Evolutionary conservation across 2,329 filamentous ascomycete species (phyloP).

Genomic region (Sporothrix sp.): DNA sequence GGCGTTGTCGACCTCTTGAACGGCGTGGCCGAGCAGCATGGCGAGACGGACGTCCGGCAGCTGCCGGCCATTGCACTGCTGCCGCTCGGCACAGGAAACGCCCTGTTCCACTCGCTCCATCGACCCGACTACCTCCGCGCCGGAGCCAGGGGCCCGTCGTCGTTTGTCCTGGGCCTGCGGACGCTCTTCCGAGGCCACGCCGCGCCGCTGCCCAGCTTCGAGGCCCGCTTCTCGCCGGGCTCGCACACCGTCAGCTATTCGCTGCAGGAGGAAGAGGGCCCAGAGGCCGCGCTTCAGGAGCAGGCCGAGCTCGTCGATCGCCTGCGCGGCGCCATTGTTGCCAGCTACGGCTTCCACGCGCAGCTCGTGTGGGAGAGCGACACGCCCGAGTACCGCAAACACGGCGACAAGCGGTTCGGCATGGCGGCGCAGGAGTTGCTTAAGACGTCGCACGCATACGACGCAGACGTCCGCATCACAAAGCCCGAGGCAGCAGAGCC

Average conservation of each 20-base stretch:
- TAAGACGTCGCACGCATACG: slow-evolving; percentile 41
- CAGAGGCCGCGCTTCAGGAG: slow-evolving; percentile 6
- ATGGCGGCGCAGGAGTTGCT: slow-evolving; percentile 75
- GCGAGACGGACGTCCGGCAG: slow-evolving; percentile 13
- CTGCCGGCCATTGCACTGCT: slow-evolving; percentile 42
- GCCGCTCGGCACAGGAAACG: slow-evolving; percentile 57
- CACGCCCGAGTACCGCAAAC: slow-evolving; percentile 66
- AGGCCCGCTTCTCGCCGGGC: slow-evolving; percentile 50
- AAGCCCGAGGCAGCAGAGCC: slow-evolving; percentile 20
- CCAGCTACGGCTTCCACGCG: slow-evolving; percentile 84
- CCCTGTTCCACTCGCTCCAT: slow-evolving; percentile 52
- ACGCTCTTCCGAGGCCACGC: slow-evolving; percentile 51
- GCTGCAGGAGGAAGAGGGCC: slow-evolving; percentile 11
- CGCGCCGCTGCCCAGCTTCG: slow-evolving; percentile 51
- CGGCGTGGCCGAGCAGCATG: slow-evolving; percentile 27
- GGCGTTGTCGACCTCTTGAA: slow-evolving; percentile 78
- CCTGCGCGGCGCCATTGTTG: slow-evolving; percentile 67
- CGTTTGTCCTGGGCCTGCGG: slow-evolving; percentile 42
- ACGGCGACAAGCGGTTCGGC: slow-evolving; percentile 68
- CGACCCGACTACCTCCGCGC: slow-evolving; percentile 44
- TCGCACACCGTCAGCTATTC: slow-evolving; percentile 37
- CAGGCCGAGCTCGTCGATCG: slow-evolving; percentile 26
- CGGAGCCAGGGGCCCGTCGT: slow-evolving; percentile 34
- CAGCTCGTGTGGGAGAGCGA: slow-evolving; percentile 86
- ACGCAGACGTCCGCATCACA: slow-evolving; percentile 28